Evolutionary conservation across 2,329 filamentous ascomycete species (phyloP).

Genomic region (Balansia obtecta): DNA sequence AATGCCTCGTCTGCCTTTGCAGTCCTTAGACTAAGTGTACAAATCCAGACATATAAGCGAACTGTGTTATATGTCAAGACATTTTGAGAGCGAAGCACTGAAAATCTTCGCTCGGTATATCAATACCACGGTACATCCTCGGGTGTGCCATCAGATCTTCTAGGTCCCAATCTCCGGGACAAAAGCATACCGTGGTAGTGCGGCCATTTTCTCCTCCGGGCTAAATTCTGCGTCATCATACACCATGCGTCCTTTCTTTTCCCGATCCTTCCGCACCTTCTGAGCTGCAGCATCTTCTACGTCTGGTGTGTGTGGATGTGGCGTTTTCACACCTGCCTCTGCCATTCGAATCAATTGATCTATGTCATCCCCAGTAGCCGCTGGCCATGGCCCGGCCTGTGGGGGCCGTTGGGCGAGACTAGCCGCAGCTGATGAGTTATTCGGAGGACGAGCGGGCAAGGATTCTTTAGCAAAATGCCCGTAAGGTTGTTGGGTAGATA

Average conservation of each 20-base stretch:
- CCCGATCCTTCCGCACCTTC: constrained; percentile 55
- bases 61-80: no score
- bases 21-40: no score
- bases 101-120: no score
- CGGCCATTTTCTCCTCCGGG: constrained; percentile 82
- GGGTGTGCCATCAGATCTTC: no score
- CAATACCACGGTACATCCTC: no score
- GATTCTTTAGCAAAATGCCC: constrained; percentile 25
- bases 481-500: constrained; percentile 15
- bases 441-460: constrained; percentile 34
- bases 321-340: constrained; percentile 44
- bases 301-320: constrained; percentile 18
- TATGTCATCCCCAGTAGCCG: constrained; percentile 42
- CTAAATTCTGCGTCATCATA: constrained; percentile 72
- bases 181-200: constrained; percentile 63
- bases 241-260: constrained; percentile 58
- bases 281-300: constrained; percentile 41
- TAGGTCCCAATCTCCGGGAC: constrained; percentile 12
- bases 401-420: constrained; percentile 33
- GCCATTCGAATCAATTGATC: constrained; percentile 54
- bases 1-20: no score
- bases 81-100: no score
- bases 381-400: constrained; percentile 17
- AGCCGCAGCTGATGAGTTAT: constrained; percentile 22
- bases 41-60: no score